A percentile compares a stretch with the other conserved stretches of the same genome.
Evolutionary conservation across 305 asterid species (phyloP).

Genomic region (Petunia hybrid): DNA sequence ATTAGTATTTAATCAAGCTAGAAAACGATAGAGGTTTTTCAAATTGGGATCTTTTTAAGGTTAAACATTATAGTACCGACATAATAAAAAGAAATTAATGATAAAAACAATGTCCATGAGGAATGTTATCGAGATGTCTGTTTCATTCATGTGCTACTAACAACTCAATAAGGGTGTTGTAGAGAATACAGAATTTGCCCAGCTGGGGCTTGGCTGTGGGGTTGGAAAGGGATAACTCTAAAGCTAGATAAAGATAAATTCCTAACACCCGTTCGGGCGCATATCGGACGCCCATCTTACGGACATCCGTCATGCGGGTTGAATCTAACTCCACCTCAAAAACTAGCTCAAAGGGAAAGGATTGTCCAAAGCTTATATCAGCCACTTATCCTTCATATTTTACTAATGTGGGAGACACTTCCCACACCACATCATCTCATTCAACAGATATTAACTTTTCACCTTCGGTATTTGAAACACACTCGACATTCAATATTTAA

Average conservation of each 20-base stretch:
- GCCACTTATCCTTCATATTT: too few relatives aligned
- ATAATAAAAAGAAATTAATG: constrained; percentile 29
- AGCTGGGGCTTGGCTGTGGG: constrained; percentile 11
- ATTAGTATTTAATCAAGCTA: background rate
- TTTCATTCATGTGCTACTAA: constrained; percentile 39
- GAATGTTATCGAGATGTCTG: constrained; percentile 43
- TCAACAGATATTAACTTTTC: too few relatives aligned
- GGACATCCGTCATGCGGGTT: too few relatives aligned
- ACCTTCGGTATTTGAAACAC: too few relatives aligned
- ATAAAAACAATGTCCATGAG: constrained; percentile 33
- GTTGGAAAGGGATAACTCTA: constrained; percentile 38
- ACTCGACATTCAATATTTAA: too few relatives aligned
- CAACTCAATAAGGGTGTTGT: constrained; percentile 31
- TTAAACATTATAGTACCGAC: constrained; percentile 38
- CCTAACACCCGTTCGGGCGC: too few relatives aligned
- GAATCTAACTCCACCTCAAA: too few relatives aligned
- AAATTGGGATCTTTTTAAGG: constrained; percentile 39
- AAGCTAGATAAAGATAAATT: background rate
- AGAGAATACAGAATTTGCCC: background rate
- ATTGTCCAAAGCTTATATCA: too few relatives aligned
- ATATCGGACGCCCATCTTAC: too few relatives aligned
- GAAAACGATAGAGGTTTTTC: background rate
- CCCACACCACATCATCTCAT: too few relatives aligned
- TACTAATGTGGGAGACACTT: too few relatives aligned
- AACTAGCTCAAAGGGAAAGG: too few relatives aligned